phyloP scores from a whole-genome alignment of 2,329 filamentous ascomycete genomes.

The Penicillium freii region DNA sequence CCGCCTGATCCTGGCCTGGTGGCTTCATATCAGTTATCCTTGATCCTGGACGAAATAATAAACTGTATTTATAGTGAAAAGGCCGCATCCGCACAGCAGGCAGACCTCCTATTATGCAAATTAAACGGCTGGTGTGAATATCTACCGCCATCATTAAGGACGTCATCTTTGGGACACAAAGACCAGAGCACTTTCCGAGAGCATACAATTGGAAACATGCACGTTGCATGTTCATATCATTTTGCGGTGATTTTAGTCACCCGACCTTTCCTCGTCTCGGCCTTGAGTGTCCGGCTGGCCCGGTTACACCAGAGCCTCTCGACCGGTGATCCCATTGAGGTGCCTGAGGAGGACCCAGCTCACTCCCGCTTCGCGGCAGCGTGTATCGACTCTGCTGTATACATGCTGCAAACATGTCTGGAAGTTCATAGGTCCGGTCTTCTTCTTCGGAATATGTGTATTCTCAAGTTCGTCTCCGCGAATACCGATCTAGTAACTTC shows the following conservation, averaged over 20 bases:
- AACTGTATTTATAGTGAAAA: slow-evolving; percentile 45
- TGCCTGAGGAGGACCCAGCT: slow-evolving; percentile 27
- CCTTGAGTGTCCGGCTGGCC: slow-evolving; percentile 44
- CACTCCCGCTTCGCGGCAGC: slow-evolving; percentile 49
- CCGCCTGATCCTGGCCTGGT: slow-evolving; percentile 33
- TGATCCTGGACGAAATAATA: slow-evolving; percentile 48
- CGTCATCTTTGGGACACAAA: slow-evolving; percentile 17
- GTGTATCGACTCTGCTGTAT: slow-evolving; percentile 57
- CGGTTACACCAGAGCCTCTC: slow-evolving; percentile 26
- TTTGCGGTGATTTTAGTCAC: slow-evolving; percentile 59
- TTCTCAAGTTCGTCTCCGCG: slow-evolving; percentile 52
- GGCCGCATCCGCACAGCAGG: slow-evolving; percentile 30
- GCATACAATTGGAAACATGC: slow-evolving; percentile 50
- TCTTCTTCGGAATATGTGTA: slow-evolving; percentile 57
- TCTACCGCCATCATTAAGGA: slow-evolving; percentile 41
- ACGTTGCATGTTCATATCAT: slow-evolving; percentile 59
- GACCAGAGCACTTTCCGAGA: slow-evolving; percentile 27
- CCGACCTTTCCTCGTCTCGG: slow-evolving; percentile 54
- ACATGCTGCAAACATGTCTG: slow-evolving; percentile 55
- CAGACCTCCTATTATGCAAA: slow-evolving; percentile 44
- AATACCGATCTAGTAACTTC: neutral
- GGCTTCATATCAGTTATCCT: slow-evolving; percentile 44
- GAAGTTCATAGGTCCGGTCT: slow-evolving; percentile 48
- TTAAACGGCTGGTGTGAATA: slow-evolving; percentile 49
- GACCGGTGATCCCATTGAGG: slow-evolving; percentile 11